Evolutionary conservation across 495 filamentous ascomycete genomes (phyloP).

Genomic region (Recurvomyces mirabilis): DNA sequence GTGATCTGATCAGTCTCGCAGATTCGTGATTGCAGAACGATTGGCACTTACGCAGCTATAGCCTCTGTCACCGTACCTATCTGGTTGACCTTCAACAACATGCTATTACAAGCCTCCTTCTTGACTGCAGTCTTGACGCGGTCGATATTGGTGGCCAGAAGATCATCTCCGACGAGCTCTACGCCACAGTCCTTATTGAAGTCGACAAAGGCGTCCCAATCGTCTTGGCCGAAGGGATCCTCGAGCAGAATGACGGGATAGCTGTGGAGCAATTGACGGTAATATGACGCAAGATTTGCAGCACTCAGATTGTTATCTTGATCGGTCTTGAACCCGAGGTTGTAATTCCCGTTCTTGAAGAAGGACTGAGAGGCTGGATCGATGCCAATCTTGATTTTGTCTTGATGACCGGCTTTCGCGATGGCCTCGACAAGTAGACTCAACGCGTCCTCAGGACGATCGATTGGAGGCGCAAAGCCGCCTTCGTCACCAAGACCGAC

Average conservation of each 20-base stretch:
- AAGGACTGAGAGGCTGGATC: conserved; percentile 11
- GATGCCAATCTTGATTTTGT: conserved; percentile 15
- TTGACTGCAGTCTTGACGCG: not conserved
- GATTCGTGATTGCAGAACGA: not conserved
- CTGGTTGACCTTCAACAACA: conserved; percentile 12
- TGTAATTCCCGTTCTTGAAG: conserved; percentile 1
- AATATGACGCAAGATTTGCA: not conserved
- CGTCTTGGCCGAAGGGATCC: conserved; percentile 13
- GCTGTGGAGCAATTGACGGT: conserved; percentile 5
- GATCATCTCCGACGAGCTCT: conserved; percentile 13
- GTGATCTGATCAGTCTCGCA: not conserved
- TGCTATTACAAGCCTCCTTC: conserved; percentile 9
- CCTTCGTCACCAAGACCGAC: conserved; percentile 12
- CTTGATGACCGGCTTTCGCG: conserved; percentile 4
- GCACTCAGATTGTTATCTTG: not conserved
- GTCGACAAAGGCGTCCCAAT: conserved; percentile 2
- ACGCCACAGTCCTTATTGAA: conserved; percentile 3
- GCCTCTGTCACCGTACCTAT: conserved; percentile 11
- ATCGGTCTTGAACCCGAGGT: conserved; percentile 7
- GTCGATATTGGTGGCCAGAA: conserved; percentile 10
- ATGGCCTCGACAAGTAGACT: conserved; percentile 8
- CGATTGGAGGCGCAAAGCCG: conserved; percentile 10
- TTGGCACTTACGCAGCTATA: conserved; percentile 3
- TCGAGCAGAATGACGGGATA: conserved; percentile 14
- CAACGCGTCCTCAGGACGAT: conserved; percentile 3